These are phyloP conservation scores for Pachyrhizus erosus DNA, from an alignment of 306 rosid genomes.

Conservation along the genomic window DNA sequence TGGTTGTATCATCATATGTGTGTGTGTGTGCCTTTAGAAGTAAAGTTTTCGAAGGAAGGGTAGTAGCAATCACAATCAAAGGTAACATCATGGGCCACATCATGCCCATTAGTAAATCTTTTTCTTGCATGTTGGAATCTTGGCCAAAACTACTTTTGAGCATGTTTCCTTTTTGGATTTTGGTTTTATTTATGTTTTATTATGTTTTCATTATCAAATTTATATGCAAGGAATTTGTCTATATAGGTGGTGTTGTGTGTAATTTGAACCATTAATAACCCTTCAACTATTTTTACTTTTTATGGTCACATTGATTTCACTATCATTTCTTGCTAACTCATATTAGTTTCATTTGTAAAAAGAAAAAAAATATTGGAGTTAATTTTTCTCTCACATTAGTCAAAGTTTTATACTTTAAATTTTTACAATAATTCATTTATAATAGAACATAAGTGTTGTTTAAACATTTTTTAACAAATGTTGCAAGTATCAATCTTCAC, in stretches of 20 bases:
- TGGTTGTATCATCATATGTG: conserved; percentile 10
- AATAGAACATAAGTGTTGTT: too few relatives aligned
- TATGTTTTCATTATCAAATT: not conserved
- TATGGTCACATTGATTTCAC: not conserved
- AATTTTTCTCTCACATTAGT: too few relatives aligned
- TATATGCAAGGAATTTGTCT: not conserved
- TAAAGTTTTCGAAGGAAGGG: not conserved
- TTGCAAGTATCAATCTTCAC: too few relatives aligned
- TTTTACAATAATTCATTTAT: too few relatives aligned
- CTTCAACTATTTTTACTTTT: not conserved
- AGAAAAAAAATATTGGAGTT: too few relatives aligned
- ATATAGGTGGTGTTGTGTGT: not conserved
- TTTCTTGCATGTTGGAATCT: not conserved
- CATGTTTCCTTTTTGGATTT: not conserved
- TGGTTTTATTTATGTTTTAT: not conserved
- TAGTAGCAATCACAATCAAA: not conserved
- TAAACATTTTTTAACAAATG: too few relatives aligned
- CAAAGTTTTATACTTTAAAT: too few relatives aligned
- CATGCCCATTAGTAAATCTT: not conserved
- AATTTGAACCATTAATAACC: not conserved
- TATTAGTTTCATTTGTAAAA: too few relatives aligned
- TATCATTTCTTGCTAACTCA: not conserved
- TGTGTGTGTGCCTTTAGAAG: conserved; percentile 16
- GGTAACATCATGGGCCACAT: conserved; percentile 18
- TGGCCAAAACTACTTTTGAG: not conserved